These are phyloP conservation scores for Kondoa subrosea DNA, from an alignment of 768 basidiomycete genomes.

Conservation along the genomic window DNA sequence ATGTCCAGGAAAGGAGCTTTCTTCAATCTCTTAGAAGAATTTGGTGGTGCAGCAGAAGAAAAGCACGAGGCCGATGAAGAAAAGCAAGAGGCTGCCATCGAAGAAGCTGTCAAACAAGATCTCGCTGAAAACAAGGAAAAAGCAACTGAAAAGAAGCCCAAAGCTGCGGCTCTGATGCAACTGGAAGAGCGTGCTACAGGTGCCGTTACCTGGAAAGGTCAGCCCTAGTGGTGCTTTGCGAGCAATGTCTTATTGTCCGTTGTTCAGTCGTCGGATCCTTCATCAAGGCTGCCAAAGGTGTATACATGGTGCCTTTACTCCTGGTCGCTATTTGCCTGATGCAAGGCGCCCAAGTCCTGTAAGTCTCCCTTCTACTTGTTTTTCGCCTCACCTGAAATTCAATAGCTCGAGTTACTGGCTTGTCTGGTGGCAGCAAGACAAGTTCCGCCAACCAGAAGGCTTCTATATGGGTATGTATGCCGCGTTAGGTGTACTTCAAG, in stretches of 20 bases:
- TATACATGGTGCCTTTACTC: slow-evolving; percentile 48
- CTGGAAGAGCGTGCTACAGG: slow-evolving; percentile 67
- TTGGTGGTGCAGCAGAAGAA: slow-evolving; percentile 47
- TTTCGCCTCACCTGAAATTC: slow-evolving; percentile 10
- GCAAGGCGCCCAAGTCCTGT: slow-evolving; percentile 55
- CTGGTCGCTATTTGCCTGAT: slow-evolving; percentile 45
- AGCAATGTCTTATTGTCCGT: background rate
- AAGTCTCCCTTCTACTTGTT: slow-evolving; percentile 37
- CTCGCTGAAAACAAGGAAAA: slow-evolving; percentile 32
- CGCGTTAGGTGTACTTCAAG: slow-evolving; percentile 41
- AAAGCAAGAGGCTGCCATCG: slow-evolving; percentile 30
- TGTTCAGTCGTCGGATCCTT: slow-evolving; percentile 39
- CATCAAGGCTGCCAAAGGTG: slow-evolving; percentile 51
- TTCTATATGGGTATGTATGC: slow-evolving; percentile 41
- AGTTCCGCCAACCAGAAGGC: slow-evolving; percentile 45
- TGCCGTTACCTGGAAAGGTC: slow-evolving; percentile 39
- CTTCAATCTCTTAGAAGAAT: slow-evolving; percentile 54
- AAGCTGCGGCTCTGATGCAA: slow-evolving; percentile 53
- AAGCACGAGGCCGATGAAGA: slow-evolving; percentile 38
- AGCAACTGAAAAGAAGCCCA: slow-evolving; percentile 31
- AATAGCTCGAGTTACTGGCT: slow-evolving; percentile 39
- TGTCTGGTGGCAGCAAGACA: slow-evolving; percentile 64
- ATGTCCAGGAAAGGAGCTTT: slow-evolving; percentile 52
- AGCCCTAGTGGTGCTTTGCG: slow-evolving; percentile 1
- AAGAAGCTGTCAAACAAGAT: slow-evolving; percentile 29